phyloP scores from a whole-genome alignment of 345 rosid species.

The Eutrema heterophyllum region DNA sequence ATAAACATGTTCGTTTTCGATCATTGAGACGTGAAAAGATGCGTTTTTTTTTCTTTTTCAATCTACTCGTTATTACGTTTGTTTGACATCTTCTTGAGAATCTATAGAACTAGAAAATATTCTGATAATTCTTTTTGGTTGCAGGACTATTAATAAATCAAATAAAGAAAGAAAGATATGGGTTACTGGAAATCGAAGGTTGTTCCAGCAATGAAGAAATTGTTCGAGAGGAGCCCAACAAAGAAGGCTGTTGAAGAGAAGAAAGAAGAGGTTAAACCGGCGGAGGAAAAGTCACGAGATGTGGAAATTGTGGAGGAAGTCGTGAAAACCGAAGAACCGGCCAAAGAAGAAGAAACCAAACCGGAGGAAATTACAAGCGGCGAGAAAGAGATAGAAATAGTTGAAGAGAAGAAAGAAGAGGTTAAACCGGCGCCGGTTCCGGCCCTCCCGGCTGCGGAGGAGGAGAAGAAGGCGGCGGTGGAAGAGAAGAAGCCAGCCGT shows the following conservation, averaged over 20 bases:
- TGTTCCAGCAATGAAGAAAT: conserved; percentile 71
- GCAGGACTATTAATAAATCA: not conserved
- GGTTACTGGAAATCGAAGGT: conserved; percentile 83
- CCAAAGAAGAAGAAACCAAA: conserved; percentile 25
- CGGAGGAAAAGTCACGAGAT: conserved; percentile 41
- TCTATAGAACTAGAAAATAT: not conserved
- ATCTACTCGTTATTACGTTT: not conserved
- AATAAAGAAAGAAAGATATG: conserved; percentile 29
- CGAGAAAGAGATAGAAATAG: conserved; percentile 39
- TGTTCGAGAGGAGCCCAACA: conserved; percentile 53
- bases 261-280: too few species aligned
- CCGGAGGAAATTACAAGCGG: conserved; percentile 18
- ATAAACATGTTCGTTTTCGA: not conserved
- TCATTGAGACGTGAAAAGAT: not conserved
- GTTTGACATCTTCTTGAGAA: not conserved
- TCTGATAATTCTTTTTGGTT: not conserved
- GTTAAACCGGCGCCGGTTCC: conserved; percentile 7
- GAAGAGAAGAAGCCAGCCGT: conserved; percentile 16
- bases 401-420: conserved; percentile 44
- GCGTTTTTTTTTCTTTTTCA: not conserved
- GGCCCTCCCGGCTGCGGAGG: not conserved
- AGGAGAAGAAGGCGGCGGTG: not conserved
- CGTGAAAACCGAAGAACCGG: conserved; percentile 21
- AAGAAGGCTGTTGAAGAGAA: conserved; percentile 42
- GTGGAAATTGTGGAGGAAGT: conserved; percentile 26